Conservation (phyloP, 176 grass and related monocot genomes). For the Musa beccarii region DNA sequence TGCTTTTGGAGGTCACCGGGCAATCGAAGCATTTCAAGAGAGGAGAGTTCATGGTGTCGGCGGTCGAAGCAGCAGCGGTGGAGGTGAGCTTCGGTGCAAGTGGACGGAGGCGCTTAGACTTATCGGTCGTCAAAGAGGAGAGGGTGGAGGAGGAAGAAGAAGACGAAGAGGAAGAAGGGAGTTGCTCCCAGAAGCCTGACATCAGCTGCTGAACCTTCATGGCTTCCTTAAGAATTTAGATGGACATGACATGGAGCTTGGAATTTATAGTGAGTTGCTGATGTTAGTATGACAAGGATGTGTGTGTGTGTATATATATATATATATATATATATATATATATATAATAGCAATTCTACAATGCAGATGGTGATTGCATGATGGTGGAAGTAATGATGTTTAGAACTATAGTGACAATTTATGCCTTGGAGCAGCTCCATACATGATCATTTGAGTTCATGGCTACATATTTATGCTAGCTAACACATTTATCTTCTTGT, state of each 20-base stretch:
- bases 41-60: conserved; percentile 2
- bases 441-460: background rate
- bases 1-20: background rate
- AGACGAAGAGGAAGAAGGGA: background rate
- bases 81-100: conserved; percentile 34
- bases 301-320: no score
- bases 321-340: no score
- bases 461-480: background rate
- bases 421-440: background rate
- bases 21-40: no score
- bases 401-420: background rate
- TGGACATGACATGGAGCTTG: no score
- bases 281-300: no score
- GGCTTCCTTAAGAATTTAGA: background rate
- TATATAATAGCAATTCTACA: no score
- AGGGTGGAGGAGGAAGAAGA: conserved; percentile 17
- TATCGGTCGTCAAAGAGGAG: background rate
- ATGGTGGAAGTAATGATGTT: background rate
- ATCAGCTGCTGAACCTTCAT: conserved; percentile 55
- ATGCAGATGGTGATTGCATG: background rate
- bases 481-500: background rate
- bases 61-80: background rate
- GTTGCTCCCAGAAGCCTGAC: conserved; percentile 37
- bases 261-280: background rate
- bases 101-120: conserved; percentile 26